Conservation (phyloP, 768 basidiomycete species). For the Mycena crocata region DNA sequence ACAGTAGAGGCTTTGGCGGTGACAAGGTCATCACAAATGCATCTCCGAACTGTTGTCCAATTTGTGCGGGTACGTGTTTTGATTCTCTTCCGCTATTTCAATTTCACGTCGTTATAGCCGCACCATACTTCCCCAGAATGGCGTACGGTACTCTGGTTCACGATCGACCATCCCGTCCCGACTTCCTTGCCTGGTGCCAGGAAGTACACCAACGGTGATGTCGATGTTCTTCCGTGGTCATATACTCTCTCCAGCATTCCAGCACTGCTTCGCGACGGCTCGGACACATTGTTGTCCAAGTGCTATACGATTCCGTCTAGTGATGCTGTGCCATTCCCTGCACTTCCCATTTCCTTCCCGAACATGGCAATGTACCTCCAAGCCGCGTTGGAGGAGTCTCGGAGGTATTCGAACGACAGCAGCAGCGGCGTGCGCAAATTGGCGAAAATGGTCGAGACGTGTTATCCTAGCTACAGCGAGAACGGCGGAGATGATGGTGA, state of each 20-base stretch:
- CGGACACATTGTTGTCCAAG: constrained; percentile 73
- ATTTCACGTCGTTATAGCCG: constrained; percentile 52
- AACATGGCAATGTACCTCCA: constrained; percentile 82
- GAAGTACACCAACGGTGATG: constrained; percentile 68
- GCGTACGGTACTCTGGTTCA: constrained; percentile 83
- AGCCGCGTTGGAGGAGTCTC: constrained; percentile 75
- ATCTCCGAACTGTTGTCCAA: constrained; percentile 80
- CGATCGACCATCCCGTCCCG: constrained; percentile 76
- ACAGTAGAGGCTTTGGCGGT: constrained; percentile 73
- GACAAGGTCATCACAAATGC: constrained; percentile 62
- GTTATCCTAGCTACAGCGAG: constrained; percentile 62
- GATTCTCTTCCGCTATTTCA: neutral
- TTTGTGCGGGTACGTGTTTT: constrained; percentile 72
- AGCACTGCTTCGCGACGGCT: constrained; percentile 69
- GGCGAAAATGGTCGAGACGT: constrained; percentile 74
- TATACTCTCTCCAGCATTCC: constrained; percentile 72
- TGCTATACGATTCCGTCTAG: constrained; percentile 79
- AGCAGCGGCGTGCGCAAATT: constrained; percentile 73
- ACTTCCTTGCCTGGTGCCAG: constrained; percentile 53
- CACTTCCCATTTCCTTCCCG: constrained; percentile 80
- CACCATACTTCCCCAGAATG: constrained; percentile 71
- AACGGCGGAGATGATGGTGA: constrained; percentile 49
- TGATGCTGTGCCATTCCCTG: constrained; percentile 69
- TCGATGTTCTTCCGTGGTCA: constrained; percentile 77
- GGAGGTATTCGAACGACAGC: constrained; percentile 68